Evolutionary conservation across 2,329 filamentous ascomycete species (phyloP).

Genomic region (Neodidymelliopsis sp.): DNA sequence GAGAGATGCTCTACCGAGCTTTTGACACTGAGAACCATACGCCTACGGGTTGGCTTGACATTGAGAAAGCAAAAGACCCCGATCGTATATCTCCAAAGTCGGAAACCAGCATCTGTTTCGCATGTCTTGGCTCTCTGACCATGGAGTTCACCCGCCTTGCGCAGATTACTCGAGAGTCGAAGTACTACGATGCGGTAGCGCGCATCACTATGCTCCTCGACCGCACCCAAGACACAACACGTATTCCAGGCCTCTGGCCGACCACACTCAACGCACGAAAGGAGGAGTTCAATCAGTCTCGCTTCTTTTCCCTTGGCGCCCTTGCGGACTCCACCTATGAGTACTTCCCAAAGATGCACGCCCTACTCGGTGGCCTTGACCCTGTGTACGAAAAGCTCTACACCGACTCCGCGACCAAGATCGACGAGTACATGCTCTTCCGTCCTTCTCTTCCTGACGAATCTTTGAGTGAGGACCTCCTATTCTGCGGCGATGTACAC

Average conservation of each 20-base stretch:
- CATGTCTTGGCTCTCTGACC: constrained; percentile 56
- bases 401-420: constrained; percentile 56
- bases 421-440: constrained; percentile 58
- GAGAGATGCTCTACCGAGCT: constrained; percentile 55
- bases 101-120: constrained; percentile 53
- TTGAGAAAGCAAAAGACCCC: constrained; percentile 44
- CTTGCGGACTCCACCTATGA: constrained; percentile 51
- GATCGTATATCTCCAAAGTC: constrained; percentile 42
- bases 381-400: constrained; percentile 63
- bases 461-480: constrained; percentile 32
- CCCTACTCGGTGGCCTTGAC: constrained; percentile 54
- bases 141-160: constrained; percentile 51
- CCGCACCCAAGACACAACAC: constrained; percentile 39
- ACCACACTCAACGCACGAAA: constrained; percentile 50
- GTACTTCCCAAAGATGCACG: constrained; percentile 49
- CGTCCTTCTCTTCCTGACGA: constrained; percentile 51
- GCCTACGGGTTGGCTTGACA: constrained; percentile 54
- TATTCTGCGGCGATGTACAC: constrained; percentile 48
- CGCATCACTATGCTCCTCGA: constrained; percentile 44
- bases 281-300: constrained; percentile 36
- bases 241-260: constrained; percentile 48
- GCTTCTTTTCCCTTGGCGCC: constrained; percentile 46
- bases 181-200: constrained; percentile 49
- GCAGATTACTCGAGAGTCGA: constrained; percentile 45
- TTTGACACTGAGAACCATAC: constrained; percentile 57